Conservation (phyloP, 208 protist genomes). For the Wallacemonas collosoma region DNA sequence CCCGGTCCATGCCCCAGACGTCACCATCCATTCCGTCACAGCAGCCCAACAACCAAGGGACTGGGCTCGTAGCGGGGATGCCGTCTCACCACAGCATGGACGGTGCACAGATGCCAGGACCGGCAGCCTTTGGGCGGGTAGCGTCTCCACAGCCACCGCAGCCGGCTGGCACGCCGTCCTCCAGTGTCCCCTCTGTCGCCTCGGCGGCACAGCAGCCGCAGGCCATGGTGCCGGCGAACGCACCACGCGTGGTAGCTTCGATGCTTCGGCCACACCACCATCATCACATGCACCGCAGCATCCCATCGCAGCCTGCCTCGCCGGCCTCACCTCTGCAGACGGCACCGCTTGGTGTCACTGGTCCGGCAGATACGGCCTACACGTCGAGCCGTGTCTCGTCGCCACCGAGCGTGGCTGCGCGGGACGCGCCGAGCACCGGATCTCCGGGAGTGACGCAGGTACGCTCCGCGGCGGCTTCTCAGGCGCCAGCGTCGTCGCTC, state of each 20-base stretch:
- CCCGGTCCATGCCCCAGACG: not conserved
- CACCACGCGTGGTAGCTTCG: not conserved
- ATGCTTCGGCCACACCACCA: slow-evolving; percentile 23
- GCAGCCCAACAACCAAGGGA: not conserved
- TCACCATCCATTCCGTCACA: not conserved
- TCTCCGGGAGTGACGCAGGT: not conserved
- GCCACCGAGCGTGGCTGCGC: not conserved
- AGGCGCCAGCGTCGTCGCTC: not conserved
- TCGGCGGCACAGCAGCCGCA: not conserved
- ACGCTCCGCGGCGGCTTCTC: not conserved
- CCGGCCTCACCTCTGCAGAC: slow-evolving; percentile 7
- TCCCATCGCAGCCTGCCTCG: not conserved
- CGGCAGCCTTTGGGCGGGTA: not conserved
- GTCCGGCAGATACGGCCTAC: not conserved
- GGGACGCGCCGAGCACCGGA: not conserved
- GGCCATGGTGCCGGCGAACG: not conserved
- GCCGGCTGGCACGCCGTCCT: not conserved
- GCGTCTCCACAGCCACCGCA: slow-evolving; percentile 13
- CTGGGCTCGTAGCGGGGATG: too few species aligned
- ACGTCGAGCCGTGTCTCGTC: not conserved
- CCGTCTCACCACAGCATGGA: too few species aligned
- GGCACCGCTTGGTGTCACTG: not conserved
- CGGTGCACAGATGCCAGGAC: too few species aligned
- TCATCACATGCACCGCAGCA: slow-evolving; percentile 14
- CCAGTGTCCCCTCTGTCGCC: not conserved